Conservation (phyloP, 192 early-diverging fungal genomes). For the Coemansia sp. region DNA sequence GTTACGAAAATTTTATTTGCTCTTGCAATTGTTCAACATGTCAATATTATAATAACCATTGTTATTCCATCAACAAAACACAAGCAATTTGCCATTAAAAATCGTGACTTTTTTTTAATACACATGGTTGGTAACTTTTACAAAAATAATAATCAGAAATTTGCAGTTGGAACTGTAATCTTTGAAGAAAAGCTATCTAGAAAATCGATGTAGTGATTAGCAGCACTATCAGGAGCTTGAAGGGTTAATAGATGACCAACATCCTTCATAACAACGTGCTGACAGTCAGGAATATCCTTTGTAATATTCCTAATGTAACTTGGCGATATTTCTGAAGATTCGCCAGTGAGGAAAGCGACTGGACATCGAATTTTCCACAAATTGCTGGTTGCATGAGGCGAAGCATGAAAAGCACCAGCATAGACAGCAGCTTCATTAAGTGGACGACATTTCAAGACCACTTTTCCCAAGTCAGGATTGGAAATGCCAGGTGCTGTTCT, state of each 20-base stretch:
- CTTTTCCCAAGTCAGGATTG: background rate
- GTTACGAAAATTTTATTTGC: no score
- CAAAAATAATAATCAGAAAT: slow-evolving; percentile 6
- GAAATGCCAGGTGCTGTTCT: background rate
- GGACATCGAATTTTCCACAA: slow-evolving; percentile 32
- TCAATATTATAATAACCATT: no score
- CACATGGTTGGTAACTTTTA: no score
- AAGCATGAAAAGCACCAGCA: slow-evolving; percentile 14
- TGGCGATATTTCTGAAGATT: slow-evolving; percentile 19
- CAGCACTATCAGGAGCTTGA: slow-evolving; percentile 24
- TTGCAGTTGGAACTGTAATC: background rate
- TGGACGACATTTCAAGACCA: slow-evolving; percentile 42
- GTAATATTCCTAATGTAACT: slow-evolving; percentile 20
- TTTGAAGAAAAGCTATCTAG: slow-evolving; percentile 21
- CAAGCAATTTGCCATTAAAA: no score
- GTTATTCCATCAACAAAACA: no score
- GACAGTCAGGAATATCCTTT: slow-evolving; percentile 14
- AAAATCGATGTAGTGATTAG: slow-evolving; percentile 15
- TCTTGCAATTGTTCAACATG: no score
- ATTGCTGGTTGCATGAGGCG: slow-evolving; percentile 12
- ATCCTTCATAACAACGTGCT: slow-evolving; percentile 22
- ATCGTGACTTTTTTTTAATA: no score
- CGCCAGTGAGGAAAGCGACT: slow-evolving; percentile 33
- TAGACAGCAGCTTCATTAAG: slow-evolving; percentile 32
- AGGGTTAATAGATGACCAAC: slow-evolving; percentile 35